Evolutionary conservation across 345 rosid genomes (phyloP).

Genomic region (Gossypium sturtianum): DNA sequence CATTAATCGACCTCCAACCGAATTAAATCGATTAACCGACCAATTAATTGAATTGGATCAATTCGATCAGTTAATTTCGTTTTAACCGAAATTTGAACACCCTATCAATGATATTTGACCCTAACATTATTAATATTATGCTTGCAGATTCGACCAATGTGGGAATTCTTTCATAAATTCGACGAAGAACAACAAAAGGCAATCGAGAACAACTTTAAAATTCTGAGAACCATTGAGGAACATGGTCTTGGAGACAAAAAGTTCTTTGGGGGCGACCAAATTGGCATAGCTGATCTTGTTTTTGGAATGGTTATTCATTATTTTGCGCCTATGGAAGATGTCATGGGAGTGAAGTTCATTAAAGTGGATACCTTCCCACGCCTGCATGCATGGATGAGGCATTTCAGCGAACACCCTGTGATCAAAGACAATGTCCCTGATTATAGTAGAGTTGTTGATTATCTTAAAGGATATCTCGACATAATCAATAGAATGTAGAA

Average conservation of each 20-base stretch:
- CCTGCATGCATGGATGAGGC: slow-evolving; percentile 9
- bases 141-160: neutral
- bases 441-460: neutral
- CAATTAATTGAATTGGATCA: too few relatives aligned
- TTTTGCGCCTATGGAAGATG: slow-evolving; percentile 8
- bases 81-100: too few relatives aligned
- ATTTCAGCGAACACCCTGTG: neutral
- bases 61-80: too few relatives aligned
- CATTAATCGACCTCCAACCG: rapidly evolving
- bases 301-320: slow-evolving; percentile 13
- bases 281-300: slow-evolving; percentile 16
- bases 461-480: neutral
- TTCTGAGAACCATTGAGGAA: slow-evolving; percentile 16
- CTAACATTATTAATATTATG: neutral
- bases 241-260: slow-evolving; percentile 13
- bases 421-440: slow-evolving; percentile 21
- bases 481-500: too few relatives aligned
- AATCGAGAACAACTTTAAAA: neutral
- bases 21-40: rapidly evolving
- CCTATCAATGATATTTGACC: neutral
- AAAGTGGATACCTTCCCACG: slow-evolving; percentile 17
- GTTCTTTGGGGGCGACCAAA: slow-evolving; percentile 19
- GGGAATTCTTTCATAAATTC: neutral
- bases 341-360: slow-evolving; percentile 3
- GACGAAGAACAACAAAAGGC: slow-evolving; percentile 13